A percentile compares a stretch with the other conserved stretches of the same genome.
These are phyloP conservation scores for Hyphopichia fennica DNA, from an alignment of 1,139 yeast species.

Conservation along the genomic window DNA sequence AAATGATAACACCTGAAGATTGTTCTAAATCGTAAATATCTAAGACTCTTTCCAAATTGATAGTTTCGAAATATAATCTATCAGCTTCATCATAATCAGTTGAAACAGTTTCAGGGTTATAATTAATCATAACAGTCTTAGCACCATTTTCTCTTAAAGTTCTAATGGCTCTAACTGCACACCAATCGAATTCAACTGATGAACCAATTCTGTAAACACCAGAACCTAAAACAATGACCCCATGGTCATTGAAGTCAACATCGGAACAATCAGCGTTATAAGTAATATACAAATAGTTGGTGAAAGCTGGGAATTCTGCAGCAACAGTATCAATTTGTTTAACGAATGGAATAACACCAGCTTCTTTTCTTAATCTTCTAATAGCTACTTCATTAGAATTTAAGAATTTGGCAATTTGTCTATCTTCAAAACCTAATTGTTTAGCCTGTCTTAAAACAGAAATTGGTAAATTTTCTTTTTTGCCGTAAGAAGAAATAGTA, in stretches of 20 bases:
- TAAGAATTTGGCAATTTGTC: slow-evolving; percentile 81
- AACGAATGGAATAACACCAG: slow-evolving; percentile 86
- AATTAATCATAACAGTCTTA: slow-evolving; percentile 94
- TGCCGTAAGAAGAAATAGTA: slow-evolving; percentile 57
- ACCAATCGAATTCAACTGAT: slow-evolving; percentile 98
- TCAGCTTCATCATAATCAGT: slow-evolving; percentile 99
- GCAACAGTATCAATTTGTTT: slow-evolving; percentile 97
- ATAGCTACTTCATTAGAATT: slow-evolving; percentile 73
- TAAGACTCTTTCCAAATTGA: slow-evolving; percentile 90
- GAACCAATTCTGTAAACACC: slow-evolving; percentile 99
- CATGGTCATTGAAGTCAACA: slow-evolving; percentile 81
- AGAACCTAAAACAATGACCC: slow-evolving; percentile 93
- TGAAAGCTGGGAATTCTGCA: slow-evolving; percentile 97
- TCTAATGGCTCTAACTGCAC: slow-evolving; percentile 96
- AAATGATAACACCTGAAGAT: slow-evolving; percentile 88
- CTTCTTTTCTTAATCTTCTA: slow-evolving; percentile 73
- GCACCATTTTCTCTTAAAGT: slow-evolving; percentile 85
- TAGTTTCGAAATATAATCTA: slow-evolving; percentile 93
- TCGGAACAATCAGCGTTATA: slow-evolving; percentile 90
- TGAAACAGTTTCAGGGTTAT: slow-evolving; percentile 97
- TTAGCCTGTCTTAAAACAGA: slow-evolving; percentile 76
- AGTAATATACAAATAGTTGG: slow-evolving; percentile 94
- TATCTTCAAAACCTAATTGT: slow-evolving; percentile 93
- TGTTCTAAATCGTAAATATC: slow-evolving; percentile 94
- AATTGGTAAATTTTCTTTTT: slow-evolving; percentile 61